A percentile compares a stretch with the other conserved stretches of the same genome.
These are phyloP conservation scores for Trametes hirsuta DNA, from an alignment of 1,284 basidiomycete species.

Conservation along the genomic window DNA sequence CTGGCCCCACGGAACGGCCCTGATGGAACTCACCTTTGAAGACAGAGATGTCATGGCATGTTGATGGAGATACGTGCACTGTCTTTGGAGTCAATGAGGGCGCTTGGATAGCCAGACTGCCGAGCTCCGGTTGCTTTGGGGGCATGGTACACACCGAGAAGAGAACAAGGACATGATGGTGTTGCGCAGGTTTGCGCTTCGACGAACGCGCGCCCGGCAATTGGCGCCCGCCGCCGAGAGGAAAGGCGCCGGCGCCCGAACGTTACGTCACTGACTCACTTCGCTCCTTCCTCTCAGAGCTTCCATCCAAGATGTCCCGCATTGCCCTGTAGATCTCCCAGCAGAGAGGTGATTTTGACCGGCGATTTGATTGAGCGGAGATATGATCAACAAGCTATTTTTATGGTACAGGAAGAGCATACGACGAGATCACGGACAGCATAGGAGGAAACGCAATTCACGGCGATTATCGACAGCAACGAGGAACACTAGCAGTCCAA, in stretches of 20 bases:
- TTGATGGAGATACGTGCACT: conserved; percentile 67
- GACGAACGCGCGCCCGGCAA: not conserved
- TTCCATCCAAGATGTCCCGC: not conserved
- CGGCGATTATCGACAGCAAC: not conserved
- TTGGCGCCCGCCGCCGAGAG: not conserved
- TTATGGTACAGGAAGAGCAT: conserved; percentile 9
- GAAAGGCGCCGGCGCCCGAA: conserved; percentile 13
- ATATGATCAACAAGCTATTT: not conserved
- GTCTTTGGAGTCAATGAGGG: conserved; percentile 60
- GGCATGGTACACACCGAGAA: conserved; percentile 41
- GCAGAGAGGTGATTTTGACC: not conserved
- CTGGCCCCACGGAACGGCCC: conserved; percentile 1
- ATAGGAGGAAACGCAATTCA: not conserved
- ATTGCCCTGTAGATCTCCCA: not conserved
- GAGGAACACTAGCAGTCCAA: not conserved
- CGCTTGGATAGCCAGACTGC: conserved; percentile 70
- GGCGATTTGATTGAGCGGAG: not conserved
- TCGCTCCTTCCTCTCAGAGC: not conserved
- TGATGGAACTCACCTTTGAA: conserved; percentile 72
- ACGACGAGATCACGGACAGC: not conserved
- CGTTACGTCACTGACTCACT: conserved; percentile 10
- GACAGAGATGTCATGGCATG: conserved; percentile 78
- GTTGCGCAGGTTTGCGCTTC: not conserved
- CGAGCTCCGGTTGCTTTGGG: conserved; percentile 56
- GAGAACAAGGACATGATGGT: not conserved